Evolutionary conservation across 345 rosid genomes (phyloP).

Genomic region (Euphorbia lathyris): DNA sequence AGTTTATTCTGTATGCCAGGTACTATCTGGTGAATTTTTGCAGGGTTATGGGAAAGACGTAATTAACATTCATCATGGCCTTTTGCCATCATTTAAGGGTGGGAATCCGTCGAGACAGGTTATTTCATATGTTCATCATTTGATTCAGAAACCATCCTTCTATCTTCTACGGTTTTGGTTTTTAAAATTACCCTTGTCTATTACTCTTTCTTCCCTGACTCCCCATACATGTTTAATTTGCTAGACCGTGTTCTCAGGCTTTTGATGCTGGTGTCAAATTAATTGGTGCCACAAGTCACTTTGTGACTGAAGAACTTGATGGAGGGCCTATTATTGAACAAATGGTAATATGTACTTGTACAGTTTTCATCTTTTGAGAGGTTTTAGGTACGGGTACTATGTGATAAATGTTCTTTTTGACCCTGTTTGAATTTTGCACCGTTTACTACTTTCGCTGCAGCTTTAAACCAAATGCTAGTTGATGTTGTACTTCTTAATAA

Average conservation of each 20-base stretch:
- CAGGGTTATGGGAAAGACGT: constrained; percentile 76
- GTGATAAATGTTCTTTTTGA: background rate
- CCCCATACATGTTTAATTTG: constrained; percentile 28
- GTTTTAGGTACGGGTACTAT: background rate
- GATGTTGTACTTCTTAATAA: background rate
- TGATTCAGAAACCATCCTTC: constrained; percentile 6
- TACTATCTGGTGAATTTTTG: constrained; percentile 71
- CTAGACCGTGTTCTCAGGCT: constrained; percentile 63
- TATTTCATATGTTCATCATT: constrained; percentile 16
- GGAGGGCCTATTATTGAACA: constrained; percentile 95
- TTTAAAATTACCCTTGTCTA: background rate
- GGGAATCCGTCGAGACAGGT: constrained; percentile 85
- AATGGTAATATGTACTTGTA: constrained; percentile 46
- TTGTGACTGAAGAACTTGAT: constrained; percentile 94
- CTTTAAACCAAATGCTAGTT: background rate
- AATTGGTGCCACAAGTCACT: constrained; percentile 95
- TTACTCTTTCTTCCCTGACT: constrained; percentile 9
- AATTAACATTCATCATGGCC: constrained; percentile 98
- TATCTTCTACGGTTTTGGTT: background rate
- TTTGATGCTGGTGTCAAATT: constrained; percentile 95
- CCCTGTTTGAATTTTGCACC: background rate
- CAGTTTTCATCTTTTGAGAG: background rate
- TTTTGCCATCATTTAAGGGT: constrained; percentile 96
- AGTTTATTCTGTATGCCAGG: constrained; percentile 35
- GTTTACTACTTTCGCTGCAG: background rate